Conservation (phyloP, 345 rosid species). For the Trapa bicornis region DNA sequence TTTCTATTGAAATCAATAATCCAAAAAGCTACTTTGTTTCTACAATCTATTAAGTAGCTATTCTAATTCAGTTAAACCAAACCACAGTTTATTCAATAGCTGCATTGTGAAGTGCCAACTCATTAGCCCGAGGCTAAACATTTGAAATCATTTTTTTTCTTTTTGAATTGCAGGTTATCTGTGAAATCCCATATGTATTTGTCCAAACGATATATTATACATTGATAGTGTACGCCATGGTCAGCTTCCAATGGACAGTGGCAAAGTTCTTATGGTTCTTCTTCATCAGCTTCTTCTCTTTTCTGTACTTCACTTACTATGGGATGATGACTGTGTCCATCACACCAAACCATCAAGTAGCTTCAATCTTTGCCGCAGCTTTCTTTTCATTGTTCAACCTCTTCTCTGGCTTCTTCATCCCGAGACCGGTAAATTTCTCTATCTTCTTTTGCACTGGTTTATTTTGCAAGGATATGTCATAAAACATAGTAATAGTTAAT, state of each 20-base stretch:
- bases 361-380: conserved; percentile 18
- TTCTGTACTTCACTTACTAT: conserved; percentile 20
- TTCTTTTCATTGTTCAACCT: conserved; percentile 17
- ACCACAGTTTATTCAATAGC: not conserved
- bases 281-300: conserved; percentile 18
- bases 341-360: conserved; percentile 19
- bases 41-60: not conserved
- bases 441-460: not conserved
- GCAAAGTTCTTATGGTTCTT: conserved; percentile 19
- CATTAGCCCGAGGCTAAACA: not conserved
- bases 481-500: not conserved
- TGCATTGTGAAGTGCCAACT: not conserved
- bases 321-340: conserved; percentile 20
- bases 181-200: conserved; percentile 16
- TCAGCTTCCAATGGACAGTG: conserved; percentile 12
- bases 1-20: not conserved
- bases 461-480: not conserved
- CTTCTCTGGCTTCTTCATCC: conserved; percentile 21
- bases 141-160: not conserved
- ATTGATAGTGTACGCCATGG: conserved; percentile 15
- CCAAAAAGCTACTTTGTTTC: no score
- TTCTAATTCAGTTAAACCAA: not conserved
- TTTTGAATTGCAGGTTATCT: conserved; percentile 7
- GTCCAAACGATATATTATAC: conserved; percentile 14
- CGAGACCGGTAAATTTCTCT: conserved; percentile 12